Percentiles rank a stretch among this genome's conserved stretches.
Conservation (phyloP, 2,329 filamentous ascomycete genomes). For the Cordyceps tenuipes region DNA sequence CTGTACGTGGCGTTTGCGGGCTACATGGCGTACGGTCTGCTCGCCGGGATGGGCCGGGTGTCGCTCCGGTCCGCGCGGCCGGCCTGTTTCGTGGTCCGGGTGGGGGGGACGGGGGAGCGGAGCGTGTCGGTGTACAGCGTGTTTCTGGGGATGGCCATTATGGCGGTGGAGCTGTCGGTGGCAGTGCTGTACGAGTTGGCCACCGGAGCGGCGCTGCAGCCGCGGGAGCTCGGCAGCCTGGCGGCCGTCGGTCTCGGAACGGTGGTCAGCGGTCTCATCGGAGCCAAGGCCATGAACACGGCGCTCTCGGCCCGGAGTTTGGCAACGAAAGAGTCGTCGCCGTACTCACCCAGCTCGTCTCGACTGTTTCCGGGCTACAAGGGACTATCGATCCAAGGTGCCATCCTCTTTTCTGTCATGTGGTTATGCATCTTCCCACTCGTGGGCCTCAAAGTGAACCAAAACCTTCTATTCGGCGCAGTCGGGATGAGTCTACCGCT, state of each 20-base stretch:
- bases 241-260: background rate
- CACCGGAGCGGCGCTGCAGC: background rate
- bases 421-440: background rate
- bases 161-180: background rate
- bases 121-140: constrained; percentile 6
- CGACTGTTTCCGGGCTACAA: constrained; percentile 4
- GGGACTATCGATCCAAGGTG: constrained; percentile 11
- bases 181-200: background rate
- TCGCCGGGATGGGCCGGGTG: background rate
- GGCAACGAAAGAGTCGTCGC: background rate
- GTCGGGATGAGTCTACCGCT: background rate
- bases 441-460: background rate
- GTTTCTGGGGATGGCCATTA: background rate
- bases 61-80: background rate
- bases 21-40: background rate
- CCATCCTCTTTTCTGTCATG: background rate
- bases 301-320: background rate
- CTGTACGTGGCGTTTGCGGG: background rate
- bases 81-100: background rate
- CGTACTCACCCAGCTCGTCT: background rate
- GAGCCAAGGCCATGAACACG: background rate
- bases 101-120: background rate
- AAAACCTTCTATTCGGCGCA: background rate
- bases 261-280: background rate
- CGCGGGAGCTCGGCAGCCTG: background rate